These are phyloP conservation scores for Poa pratensis DNA, from an alignment of 176 grass and related monocot species.

Conservation along the genomic window DNA sequence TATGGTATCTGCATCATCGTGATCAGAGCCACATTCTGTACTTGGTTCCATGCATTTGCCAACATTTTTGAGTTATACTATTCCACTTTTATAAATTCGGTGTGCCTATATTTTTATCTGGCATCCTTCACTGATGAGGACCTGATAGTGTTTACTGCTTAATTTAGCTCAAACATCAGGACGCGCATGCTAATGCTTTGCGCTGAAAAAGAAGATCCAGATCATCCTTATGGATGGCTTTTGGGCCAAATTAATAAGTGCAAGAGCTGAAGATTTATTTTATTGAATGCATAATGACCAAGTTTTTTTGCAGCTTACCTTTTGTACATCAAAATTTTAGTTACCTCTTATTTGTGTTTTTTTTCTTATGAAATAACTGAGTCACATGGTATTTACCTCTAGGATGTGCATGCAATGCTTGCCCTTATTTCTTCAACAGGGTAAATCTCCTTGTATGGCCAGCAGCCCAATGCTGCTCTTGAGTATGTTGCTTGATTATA, in stretches of 20 bases:
- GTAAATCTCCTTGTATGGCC: not conserved
- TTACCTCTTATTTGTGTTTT: not conserved
- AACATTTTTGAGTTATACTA: not conserved
- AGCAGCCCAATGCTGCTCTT: not conserved
- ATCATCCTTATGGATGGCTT: constrained; percentile 13
- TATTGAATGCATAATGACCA: not conserved
- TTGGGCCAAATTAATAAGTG: constrained; percentile 1
- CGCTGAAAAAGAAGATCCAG: constrained; percentile 9
- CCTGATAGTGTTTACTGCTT: not conserved
- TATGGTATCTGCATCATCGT: not conserved
- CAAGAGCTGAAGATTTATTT: not conserved
- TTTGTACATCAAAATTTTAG: constrained; percentile 19
- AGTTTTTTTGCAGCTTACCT: not conserved
- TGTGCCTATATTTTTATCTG: not conserved
- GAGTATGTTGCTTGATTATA: not conserved
- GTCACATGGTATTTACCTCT: not conserved
- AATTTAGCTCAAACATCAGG: not conserved
- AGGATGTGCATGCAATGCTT: not conserved
- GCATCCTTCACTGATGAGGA: constrained; percentile 3
- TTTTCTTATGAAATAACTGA: not conserved
- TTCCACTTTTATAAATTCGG: not conserved
- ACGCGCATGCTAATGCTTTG: not conserved
- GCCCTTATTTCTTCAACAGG: constrained; percentile 6
- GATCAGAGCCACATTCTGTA: not conserved
- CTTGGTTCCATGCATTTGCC: not conserved